Evolutionary conservation across 495 filamentous ascomycete genomes (phyloP).

Genomic region (Penicillium alfredii): DNA sequence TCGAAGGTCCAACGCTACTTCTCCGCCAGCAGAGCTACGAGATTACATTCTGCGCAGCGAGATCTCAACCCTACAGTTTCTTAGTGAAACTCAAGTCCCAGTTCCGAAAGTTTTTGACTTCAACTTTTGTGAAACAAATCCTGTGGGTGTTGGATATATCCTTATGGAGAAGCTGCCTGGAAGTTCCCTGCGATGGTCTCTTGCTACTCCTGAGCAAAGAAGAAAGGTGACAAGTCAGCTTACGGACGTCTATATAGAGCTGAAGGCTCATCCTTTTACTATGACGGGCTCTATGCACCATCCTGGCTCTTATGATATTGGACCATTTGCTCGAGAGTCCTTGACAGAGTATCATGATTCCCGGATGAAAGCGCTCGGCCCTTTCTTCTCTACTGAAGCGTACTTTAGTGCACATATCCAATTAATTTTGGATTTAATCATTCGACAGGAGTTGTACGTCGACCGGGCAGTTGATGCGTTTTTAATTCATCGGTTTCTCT

Average conservation of each 20-base stretch:
- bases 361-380: constrained; percentile 13
- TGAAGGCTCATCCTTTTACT: constrained; percentile 28
- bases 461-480: constrained; percentile 28
- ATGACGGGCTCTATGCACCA: constrained; percentile 23
- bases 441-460: constrained; percentile 23
- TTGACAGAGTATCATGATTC: constrained; percentile 18
- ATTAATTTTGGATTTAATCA: constrained; percentile 25
- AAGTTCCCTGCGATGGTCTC: constrained; percentile 26
- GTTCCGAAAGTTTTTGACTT: constrained; percentile 26
- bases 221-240: constrained; percentile 32
- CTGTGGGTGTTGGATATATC: constrained; percentile 33
- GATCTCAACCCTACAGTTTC: constrained; percentile 28
- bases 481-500: constrained; percentile 33
- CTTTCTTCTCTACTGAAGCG: constrained; percentile 17
- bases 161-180: constrained; percentile 41
- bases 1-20: constrained; percentile 23
- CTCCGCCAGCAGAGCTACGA: constrained; percentile 23
- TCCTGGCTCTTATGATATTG: constrained; percentile 17
- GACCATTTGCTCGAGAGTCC: constrained; percentile 28
- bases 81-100: constrained; percentile 25
- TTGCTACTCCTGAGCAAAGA: constrained; percentile 19
- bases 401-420: constrained; percentile 14
- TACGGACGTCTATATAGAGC: constrained; percentile 36
- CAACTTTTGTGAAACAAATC: constrained; percentile 22
- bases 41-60: constrained; percentile 31